phyloP scores from a whole-genome alignment of 805 yeast genomes.

The Candida peoriensis region DNA sequence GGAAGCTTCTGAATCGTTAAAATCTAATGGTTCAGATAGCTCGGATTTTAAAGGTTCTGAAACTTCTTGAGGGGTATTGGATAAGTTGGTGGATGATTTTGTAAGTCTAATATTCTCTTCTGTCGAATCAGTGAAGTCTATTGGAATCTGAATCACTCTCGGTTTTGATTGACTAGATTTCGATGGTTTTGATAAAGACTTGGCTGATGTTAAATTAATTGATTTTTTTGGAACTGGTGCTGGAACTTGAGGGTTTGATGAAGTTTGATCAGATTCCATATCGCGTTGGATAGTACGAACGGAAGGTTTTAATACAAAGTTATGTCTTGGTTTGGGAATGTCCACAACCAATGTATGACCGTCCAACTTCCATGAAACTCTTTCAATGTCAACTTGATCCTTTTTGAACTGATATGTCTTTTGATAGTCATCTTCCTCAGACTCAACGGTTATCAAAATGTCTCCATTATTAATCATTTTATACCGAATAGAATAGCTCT shows the following conservation, averaged over 20 bases:
- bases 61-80: not conserved
- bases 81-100: no score
- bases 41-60: constrained; percentile 7
- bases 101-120: no score
- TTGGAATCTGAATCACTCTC: constrained; percentile 10
- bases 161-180: constrained; percentile 1
- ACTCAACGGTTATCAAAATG: constrained; percentile 10
- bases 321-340: constrained; percentile 12
- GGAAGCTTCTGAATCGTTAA: constrained; percentile 1
- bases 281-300: not conserved
- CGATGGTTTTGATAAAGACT: not conserved
- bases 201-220: not conserved
- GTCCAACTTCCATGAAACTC: constrained; percentile 14
- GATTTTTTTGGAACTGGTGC: not conserved
- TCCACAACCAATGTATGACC: constrained; percentile 9
- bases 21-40: not conserved
- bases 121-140: constrained; percentile 4
- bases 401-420: constrained; percentile 14
- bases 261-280: not conserved
- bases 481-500: constrained; percentile 14
- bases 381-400: constrained; percentile 8
- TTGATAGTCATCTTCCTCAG: constrained; percentile 14
- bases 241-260: constrained; percentile 1
- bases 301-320: not conserved
- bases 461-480: constrained; percentile 5